Conservation (phyloP, 192 early-diverging fungal species). For the Coemansia pectinata region DNA sequence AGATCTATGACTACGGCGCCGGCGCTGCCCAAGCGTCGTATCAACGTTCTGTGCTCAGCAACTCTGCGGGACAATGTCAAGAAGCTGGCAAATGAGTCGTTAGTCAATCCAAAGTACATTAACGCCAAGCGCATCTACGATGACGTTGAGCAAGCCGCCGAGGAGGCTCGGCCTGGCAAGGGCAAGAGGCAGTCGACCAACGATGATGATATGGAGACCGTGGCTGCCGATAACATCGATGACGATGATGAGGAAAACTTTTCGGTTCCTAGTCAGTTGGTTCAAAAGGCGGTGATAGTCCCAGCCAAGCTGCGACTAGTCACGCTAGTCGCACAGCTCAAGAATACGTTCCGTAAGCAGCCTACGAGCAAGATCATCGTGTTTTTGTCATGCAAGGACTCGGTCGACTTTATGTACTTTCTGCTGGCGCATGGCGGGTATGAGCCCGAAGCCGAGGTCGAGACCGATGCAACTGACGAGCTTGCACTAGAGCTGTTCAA, state of each 20-base stretch:
- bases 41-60: constrained; percentile 87
- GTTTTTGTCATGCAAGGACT: constrained; percentile 91
- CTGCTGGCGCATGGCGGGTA: constrained; percentile 66
- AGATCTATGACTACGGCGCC: constrained; percentile 32
- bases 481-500: constrained; percentile 57
- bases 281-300: constrained; percentile 79
- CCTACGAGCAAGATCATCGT: constrained; percentile 69
- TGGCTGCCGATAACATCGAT: constrained; percentile 14
- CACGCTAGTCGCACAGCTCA: constrained; percentile 75
- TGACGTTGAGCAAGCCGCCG: constrained; percentile 35
- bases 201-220: constrained; percentile 43
- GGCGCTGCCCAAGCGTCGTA: constrained; percentile 65
- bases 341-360: constrained; percentile 50
- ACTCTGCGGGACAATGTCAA: constrained; percentile 85
- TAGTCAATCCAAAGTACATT: constrained; percentile 80
- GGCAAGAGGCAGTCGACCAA: constrained; percentile 30
- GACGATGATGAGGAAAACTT: constrained; percentile 39
- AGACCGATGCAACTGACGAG: constrained; percentile 42
- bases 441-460: constrained; percentile 43
- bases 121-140: constrained; percentile 59
- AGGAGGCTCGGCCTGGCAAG: constrained; percentile 26
- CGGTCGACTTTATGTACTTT: constrained; percentile 94
- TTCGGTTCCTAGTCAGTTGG: constrained; percentile 82
- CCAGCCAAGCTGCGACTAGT: constrained; percentile 95
- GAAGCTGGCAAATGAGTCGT: constrained; percentile 73